Evolutionary conservation across 1,284 basidiomycete species (phyloP).

Genomic region (Cryptococcus sp.): DNA sequence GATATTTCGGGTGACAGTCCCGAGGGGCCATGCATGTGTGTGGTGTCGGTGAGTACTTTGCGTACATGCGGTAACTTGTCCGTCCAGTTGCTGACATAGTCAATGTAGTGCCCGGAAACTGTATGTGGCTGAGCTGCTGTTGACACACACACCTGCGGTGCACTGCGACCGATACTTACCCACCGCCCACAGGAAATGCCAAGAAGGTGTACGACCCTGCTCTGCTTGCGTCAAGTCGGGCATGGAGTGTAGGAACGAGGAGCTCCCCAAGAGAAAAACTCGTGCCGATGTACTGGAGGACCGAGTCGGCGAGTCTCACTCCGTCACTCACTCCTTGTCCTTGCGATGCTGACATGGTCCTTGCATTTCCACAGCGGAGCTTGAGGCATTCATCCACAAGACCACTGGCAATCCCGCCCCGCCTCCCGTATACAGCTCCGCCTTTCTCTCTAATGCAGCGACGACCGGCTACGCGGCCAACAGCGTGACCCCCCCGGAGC

Average conservation of each 20-base stretch:
- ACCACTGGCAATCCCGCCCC: slow-evolving; percentile 12
- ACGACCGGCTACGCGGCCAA: background rate
- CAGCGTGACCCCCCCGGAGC: background rate
- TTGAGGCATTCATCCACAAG: slow-evolving; percentile 22
- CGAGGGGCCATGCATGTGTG: slow-evolving; percentile 33
- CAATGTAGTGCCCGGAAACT: slow-evolving; percentile 25
- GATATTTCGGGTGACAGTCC: slow-evolving; percentile 30
- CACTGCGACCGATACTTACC: background rate
- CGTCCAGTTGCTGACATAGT: background rate
- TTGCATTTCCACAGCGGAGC: slow-evolving; percentile 22
- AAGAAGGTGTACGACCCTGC: slow-evolving; percentile 27
- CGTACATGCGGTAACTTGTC: too few species aligned
- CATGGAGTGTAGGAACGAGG: slow-evolving; percentile 31
- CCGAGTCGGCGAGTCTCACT: slow-evolving; percentile 25
- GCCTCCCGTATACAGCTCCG: background rate
- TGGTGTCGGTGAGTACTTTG: slow-evolving; percentile 26
- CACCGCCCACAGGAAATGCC: slow-evolving; percentile 27
- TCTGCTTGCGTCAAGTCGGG: slow-evolving; percentile 24
- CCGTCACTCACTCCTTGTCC: background rate
- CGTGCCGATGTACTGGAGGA: slow-evolving; percentile 30
- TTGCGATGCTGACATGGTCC: too few species aligned
- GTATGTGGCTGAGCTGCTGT: slow-evolving; percentile 12
- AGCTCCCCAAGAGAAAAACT: slow-evolving; percentile 26
- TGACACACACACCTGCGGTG: background rate
- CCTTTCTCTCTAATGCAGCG: background rate